Evolutionary conservation across 495 filamentous ascomycete species (phyloP).

Genomic region (Melanomma pulvis-pyrius): DNA sequence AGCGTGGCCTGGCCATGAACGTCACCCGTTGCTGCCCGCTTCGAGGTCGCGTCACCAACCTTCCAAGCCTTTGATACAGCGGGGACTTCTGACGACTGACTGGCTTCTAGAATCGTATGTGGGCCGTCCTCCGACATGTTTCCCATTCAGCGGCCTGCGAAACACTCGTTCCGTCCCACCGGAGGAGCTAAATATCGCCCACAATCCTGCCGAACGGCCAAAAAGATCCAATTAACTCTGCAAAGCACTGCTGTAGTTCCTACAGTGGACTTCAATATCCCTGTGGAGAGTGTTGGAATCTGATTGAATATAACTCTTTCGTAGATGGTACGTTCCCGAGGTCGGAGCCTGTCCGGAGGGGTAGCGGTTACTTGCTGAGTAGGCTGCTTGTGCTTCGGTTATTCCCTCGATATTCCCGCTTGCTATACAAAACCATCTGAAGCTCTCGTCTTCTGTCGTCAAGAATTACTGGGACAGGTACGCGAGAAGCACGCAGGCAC

Average conservation of each 20-base stretch:
- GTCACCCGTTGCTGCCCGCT: neutral
- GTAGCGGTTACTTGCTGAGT: constrained; percentile 14
- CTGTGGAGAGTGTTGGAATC: no score
- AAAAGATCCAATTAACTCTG: no score
- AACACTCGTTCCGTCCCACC: no score
- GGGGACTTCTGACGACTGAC: neutral
- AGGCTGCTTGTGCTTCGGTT: neutral
- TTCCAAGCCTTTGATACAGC: neutral
- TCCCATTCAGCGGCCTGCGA: neutral
- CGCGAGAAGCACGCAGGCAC: neutral
- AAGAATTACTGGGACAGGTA: neutral
- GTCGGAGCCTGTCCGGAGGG: neutral
- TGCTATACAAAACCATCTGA: neutral
- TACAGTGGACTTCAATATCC: no score
- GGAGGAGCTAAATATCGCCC: no score
- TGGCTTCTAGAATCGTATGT: neutral
- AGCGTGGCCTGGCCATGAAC: neutral
- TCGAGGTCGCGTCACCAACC: neutral
- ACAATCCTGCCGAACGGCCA: no score
- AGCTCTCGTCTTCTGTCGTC: neutral
- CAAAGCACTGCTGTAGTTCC: no score
- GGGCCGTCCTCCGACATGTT: neutral
- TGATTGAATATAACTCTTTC: neutral
- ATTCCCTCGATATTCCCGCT: constrained; percentile 7
- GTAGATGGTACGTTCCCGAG: neutral